These are phyloP conservation scores for Diplodia scrobiculata DNA, from an alignment of 2,329 filamentous ascomycete species.

Conservation along the genomic window DNA sequence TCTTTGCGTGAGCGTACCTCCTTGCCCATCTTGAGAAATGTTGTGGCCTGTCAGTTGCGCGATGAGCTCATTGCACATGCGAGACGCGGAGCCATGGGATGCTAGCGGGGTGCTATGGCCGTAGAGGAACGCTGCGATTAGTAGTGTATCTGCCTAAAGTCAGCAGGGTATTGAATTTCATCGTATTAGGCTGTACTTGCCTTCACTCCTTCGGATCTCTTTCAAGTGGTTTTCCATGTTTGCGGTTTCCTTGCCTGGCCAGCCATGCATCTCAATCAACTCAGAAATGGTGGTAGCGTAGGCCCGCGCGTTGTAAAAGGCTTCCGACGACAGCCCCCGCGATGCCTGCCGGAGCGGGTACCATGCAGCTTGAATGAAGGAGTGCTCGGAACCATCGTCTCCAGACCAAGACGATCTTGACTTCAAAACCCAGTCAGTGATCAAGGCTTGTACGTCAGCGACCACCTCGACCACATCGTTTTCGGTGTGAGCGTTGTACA, in stretches of 20 bases:
- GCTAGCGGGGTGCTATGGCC: constrained; percentile 55
- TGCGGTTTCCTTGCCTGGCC: constrained; percentile 41
- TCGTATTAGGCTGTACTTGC: not conserved
- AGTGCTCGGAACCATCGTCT: not conserved
- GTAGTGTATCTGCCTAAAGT: constrained; percentile 47
- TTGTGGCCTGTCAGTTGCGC: constrained; percentile 61
- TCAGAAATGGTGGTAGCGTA: constrained; percentile 44
- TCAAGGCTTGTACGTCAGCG: constrained; percentile 52
- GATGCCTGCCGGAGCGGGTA: constrained; percentile 33
- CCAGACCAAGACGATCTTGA: constrained; percentile 25
- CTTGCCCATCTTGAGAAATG: constrained; percentile 46
- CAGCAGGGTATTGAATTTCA: not conserved
- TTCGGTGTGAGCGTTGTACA: constrained; percentile 53
- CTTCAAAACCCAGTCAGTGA: constrained; percentile 49
- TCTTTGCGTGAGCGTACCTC: constrained; percentile 40
- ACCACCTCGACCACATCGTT: constrained; percentile 58
- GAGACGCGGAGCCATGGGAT: constrained; percentile 51
- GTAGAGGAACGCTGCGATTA: constrained; percentile 52
- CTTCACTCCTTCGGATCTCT: constrained; percentile 34
- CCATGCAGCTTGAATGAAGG: constrained; percentile 36
- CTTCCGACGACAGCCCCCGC: constrained; percentile 34
- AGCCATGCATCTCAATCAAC: constrained; percentile 48
- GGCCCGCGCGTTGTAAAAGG: constrained; percentile 50
- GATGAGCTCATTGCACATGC: constrained; percentile 62
- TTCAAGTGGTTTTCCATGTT: constrained; percentile 45